These are phyloP conservation scores for Fusarium vanettenii DNA, from an alignment of 2,329 filamentous ascomycete species.

Conservation along the genomic window DNA sequence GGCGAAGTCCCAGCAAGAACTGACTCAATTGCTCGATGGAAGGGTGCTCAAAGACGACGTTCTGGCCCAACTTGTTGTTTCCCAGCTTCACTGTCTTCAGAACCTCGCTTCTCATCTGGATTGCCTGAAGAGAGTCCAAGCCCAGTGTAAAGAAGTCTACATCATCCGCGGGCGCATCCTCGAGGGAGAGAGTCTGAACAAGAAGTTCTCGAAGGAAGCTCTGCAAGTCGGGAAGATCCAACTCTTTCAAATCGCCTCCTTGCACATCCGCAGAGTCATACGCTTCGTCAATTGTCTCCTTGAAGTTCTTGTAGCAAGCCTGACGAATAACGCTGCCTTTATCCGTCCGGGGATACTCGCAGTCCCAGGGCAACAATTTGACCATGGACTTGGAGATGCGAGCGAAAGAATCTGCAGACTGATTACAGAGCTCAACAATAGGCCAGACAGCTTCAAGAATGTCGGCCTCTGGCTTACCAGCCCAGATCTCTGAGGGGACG, in stretches of 20 bases:
- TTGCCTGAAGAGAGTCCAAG: slow-evolving; percentile 68
- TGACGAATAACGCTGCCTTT: neutral
- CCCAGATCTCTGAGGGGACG: neutral
- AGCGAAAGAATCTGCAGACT: neutral
- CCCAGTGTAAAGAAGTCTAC: slow-evolving; percentile 69
- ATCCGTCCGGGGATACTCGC: neutral
- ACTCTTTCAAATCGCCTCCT: neutral
- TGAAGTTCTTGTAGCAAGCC: neutral
- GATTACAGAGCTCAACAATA: neutral
- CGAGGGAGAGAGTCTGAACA: neutral
- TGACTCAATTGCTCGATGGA: slow-evolving; percentile 58
- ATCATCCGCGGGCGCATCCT: slow-evolving; percentile 43
- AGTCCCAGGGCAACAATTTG: neutral
- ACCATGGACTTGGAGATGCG: neutral
- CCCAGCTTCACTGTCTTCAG: slow-evolving; percentile 61
- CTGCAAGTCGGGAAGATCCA: neutral
- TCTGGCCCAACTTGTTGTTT: slow-evolving; percentile 60
- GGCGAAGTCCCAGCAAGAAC: slow-evolving; percentile 56
- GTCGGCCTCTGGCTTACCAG: neutral
- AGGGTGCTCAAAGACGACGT: slow-evolving; percentile 69
- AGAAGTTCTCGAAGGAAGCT: neutral
- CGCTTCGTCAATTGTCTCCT: neutral
- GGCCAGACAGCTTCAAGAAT: neutral
- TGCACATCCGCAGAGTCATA: neutral
- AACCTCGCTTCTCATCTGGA: slow-evolving; percentile 64